Evolutionary conservation across 345 rosid genomes (phyloP).

Genomic region (Eucalyptus shirleyi): DNA sequence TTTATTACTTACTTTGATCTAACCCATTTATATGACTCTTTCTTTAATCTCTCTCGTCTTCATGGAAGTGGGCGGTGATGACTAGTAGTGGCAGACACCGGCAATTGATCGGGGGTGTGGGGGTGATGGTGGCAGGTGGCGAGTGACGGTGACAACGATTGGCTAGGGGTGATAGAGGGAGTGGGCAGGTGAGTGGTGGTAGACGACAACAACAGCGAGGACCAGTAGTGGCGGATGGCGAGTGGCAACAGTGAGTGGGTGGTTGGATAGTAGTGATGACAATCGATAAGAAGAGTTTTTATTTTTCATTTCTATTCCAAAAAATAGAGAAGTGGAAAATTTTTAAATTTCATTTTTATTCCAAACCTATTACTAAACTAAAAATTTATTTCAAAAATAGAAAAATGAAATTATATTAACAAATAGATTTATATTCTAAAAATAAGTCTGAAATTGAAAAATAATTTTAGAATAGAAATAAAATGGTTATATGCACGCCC

Average conservation of each 20-base stretch:
- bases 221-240: rapidly evolving
- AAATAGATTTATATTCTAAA: rapidly evolving
- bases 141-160: rapidly evolving
- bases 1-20: too few species aligned
- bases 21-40: neutral
- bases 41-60: rapidly evolving
- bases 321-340: rapidly evolving
- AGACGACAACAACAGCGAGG: rapidly evolving
- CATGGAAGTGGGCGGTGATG: rapidly evolving
- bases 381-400: rapidly evolving
- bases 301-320: rapidly evolving
- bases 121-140: too few species aligned
- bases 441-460: rapidly evolving
- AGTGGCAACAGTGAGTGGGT: rapidly evolving
- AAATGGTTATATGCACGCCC: rapidly evolving
- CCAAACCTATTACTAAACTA: rapidly evolving
- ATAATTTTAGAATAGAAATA: rapidly evolving
- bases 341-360: too few species aligned
- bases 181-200: rapidly evolving
- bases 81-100: rapidly evolving
- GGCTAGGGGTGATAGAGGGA: rapidly evolving
- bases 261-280: rapidly evolving
- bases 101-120: rapidly evolving
- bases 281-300: rapidly evolving
- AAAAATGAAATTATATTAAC: too few species aligned